Evolutionary conservation across 2,329 filamentous ascomycete genomes (phyloP).

Genomic region (Grosmannia huntii): DNA sequence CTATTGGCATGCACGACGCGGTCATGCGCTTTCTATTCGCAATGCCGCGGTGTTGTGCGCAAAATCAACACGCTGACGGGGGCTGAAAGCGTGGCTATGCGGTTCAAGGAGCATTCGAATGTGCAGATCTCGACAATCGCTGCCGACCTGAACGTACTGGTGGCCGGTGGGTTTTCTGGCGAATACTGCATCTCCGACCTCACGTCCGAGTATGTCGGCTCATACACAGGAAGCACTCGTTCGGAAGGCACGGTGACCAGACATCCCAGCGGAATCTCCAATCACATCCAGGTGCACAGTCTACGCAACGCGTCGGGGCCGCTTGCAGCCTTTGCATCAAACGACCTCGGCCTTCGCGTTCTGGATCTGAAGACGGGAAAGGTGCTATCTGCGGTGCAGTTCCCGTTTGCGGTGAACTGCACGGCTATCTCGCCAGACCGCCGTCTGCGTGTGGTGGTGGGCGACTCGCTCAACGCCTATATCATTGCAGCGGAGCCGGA

Average conservation of each 20-base stretch:
- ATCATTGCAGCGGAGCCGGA: conserved; percentile 60
- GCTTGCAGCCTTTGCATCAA: conserved; percentile 48
- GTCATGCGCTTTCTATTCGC: conserved; percentile 45
- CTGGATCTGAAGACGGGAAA: conserved; percentile 46
- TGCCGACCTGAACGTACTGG: conserved; percentile 39
- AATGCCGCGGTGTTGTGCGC: conserved; percentile 32
- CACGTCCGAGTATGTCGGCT: conserved; percentile 19
- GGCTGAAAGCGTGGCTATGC: conserved; percentile 30
- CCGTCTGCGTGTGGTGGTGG: conserved; percentile 59
- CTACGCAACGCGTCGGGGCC: conserved; percentile 39
- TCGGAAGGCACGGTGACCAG: conserved; percentile 35
- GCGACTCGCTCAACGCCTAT: conserved; percentile 51
- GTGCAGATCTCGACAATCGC: conserved; percentile 37
- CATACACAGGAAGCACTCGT: conserved; percentile 20
- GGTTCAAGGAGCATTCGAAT: conserved; percentile 24
- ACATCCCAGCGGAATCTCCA: conserved; percentile 45
- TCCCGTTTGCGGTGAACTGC: conserved; percentile 56
- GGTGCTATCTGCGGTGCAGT: conserved; percentile 39
- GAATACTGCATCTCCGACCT: conserved; percentile 38
- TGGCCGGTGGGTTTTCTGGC: conserved; percentile 46
- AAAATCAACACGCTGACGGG: conserved; percentile 39
- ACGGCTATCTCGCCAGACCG: conserved; percentile 59
- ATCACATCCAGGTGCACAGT: conserved; percentile 47
- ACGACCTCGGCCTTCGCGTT: conserved; percentile 45
- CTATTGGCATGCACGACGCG: conserved; percentile 44